A percentile compares a stretch with the other conserved stretches of the same genome.
These are phyloP conservation scores for Sporothrix protearum DNA, from an alignment of 2,329 filamentous ascomycete genomes.

Conservation along the genomic window DNA sequence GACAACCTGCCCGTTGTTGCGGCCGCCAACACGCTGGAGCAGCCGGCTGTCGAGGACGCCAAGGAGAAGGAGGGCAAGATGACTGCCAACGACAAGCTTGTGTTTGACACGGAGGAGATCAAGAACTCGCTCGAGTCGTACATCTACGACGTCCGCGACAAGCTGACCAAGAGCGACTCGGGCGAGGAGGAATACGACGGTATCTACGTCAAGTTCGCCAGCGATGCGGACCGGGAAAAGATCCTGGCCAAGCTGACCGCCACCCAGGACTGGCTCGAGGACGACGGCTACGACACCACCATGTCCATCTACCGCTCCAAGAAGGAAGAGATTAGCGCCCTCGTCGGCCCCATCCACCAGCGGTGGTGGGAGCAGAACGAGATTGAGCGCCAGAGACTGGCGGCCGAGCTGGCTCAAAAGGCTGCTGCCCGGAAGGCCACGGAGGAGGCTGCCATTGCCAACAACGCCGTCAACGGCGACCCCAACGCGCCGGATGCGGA, in stretches of 20 bases:
- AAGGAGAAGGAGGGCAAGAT: constrained; percentile 82
- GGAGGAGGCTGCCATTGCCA: constrained; percentile 44
- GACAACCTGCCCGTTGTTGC: constrained; percentile 85
- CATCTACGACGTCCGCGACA: constrained; percentile 95
- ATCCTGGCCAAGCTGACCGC: constrained; percentile 78
- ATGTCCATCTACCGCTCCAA: constrained; percentile 94
- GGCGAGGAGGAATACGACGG: constrained; percentile 21
- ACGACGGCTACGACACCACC: constrained; percentile 89
- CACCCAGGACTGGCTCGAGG: constrained; percentile 94
- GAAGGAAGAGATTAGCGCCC: constrained; percentile 88
- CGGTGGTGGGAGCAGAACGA: constrained; percentile 94
- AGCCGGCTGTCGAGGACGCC: constrained; percentile 60
- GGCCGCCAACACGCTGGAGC: constrained; percentile 76
- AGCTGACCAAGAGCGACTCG: constrained; percentile 41
- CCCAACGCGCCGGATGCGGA: constrained; percentile 52
- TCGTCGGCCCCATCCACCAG: constrained; percentile 88
- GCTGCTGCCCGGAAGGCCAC: constrained; percentile 68
- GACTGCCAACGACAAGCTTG: constrained; percentile 98
- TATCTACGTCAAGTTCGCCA: constrained; percentile 25
- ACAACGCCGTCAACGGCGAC: constrained; percentile 43
- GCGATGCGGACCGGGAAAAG: constrained; percentile 47
- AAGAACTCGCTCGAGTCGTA: constrained; percentile 99
- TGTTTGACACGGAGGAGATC: constrained; percentile 97
- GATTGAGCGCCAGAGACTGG: constrained; percentile 72
- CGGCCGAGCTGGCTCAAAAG: constrained; percentile 75